Conservation (phyloP, 192 early-diverging fungal species). For the Mortierella alpina region DNA sequence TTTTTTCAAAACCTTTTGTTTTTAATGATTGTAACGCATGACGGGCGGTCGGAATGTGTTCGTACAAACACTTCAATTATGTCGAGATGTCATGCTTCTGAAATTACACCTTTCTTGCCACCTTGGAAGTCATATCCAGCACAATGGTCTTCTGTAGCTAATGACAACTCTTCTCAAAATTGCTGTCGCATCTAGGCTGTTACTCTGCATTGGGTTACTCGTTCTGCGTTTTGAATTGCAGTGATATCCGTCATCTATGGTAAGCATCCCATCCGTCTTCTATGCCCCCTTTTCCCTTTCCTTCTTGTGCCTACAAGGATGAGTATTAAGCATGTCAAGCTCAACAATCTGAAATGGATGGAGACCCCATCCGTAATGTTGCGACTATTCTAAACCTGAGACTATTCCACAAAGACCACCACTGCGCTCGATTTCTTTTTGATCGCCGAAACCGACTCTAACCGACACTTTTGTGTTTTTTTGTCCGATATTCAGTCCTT, state of each 20-base stretch:
- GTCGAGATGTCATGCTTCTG: conserved; percentile 59
- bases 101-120: conserved; percentile 19
- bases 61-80: conserved; percentile 55
- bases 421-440: too few relatives aligned
- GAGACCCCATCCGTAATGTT: conserved; percentile 56
- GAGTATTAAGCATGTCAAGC: conserved; percentile 57
- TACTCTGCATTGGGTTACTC: background rate
- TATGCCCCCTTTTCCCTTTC: background rate
- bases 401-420: background rate
- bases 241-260: background rate
- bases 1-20: background rate
- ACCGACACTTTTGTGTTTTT: too few relatives aligned
- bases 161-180: background rate
- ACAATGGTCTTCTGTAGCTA: background rate
- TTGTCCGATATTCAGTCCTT: too few relatives aligned
- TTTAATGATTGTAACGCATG: conserved; percentile 59
- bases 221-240: background rate
- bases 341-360: conserved; percentile 58
- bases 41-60: conserved; percentile 59
- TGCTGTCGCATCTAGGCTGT: background rate
- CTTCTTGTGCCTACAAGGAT: conserved; percentile 22
- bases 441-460: too few relatives aligned
- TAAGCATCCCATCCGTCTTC: background rate
- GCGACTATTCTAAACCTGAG: conserved; percentile 57
- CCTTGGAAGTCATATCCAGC: background rate